Evolutionary conservation across 2,329 filamentous ascomycete species (phyloP).

Genomic region (Dactylellina haptotyla): DNA sequence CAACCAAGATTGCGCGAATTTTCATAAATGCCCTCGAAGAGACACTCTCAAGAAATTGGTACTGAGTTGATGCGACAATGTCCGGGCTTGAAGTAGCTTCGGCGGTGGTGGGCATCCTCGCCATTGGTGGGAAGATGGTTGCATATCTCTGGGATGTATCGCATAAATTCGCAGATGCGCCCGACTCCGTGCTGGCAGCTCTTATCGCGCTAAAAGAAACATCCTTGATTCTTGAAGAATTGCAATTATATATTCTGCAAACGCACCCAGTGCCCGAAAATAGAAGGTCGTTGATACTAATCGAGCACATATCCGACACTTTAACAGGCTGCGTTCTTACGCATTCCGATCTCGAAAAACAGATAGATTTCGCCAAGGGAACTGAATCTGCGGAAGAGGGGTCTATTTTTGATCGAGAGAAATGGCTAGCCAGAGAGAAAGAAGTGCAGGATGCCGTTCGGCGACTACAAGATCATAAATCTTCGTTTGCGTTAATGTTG

Average conservation of each 20-base stretch:
- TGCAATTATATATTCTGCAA: conserved; percentile 15
- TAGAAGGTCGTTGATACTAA: conserved; percentile 4
- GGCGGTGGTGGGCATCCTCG: conserved; percentile 5
- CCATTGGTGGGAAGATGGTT: not conserved
- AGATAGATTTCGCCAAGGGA: conserved; percentile 8
- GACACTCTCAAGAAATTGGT: too few relatives aligned
- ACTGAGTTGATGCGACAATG: too few relatives aligned
- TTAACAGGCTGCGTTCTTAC: conserved; percentile 22
- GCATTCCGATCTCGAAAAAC: conserved; percentile 21
- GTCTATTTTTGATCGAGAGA: conserved; percentile 15
- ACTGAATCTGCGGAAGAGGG: not conserved
- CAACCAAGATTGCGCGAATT: too few relatives aligned
- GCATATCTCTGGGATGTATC: not conserved
- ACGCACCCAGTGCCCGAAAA: not conserved
- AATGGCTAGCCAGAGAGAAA: conserved; percentile 20
- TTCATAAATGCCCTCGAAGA: too few relatives aligned
- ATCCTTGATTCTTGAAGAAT: conserved; percentile 2
- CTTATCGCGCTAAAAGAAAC: conserved; percentile 18
- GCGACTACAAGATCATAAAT: conserved; percentile 30
- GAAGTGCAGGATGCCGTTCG: conserved; percentile 18
- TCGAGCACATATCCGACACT: conserved; percentile 23
- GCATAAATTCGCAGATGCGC: not conserved
- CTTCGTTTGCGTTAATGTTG: conserved; percentile 13
- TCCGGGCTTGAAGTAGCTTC: not conserved
- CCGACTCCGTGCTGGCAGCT: conserved; percentile 1